phyloP scores from a whole-genome alignment of 208 protist species.

The Trypanosoma grayi region DNA sequence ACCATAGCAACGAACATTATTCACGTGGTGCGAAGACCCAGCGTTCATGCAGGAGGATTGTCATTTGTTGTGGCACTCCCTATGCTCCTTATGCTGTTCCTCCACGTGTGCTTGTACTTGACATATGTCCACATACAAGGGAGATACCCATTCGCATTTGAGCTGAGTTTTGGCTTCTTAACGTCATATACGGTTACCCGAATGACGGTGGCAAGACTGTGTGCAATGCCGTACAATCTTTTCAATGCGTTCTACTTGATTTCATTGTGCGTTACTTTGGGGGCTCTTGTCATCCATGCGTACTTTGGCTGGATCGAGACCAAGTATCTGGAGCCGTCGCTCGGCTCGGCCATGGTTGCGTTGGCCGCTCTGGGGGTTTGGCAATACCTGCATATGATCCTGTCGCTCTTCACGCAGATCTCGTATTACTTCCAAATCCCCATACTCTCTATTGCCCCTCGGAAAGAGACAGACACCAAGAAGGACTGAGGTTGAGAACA shows the following conservation, averaged over 20 bases:
- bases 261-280: slow-evolving; percentile 32
- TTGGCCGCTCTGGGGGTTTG: slow-evolving; percentile 43
- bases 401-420: slow-evolving; percentile 42
- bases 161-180: slow-evolving; percentile 75
- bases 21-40: slow-evolving; percentile 35
- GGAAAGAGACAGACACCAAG: background rate
- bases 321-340: slow-evolving; percentile 31
- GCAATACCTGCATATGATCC: slow-evolving; percentile 70
- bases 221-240: slow-evolving; percentile 59
- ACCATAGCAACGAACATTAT: slow-evolving; percentile 62
- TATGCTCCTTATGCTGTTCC: slow-evolving; percentile 32
- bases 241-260: slow-evolving; percentile 46
- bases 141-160: slow-evolving; percentile 62
- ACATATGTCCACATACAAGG: slow-evolving; percentile 42
- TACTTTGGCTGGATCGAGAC: slow-evolving; percentile 19
- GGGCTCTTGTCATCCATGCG: slow-evolving; percentile 32
- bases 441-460: slow-evolving; percentile 26
- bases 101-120: slow-evolving; percentile 50
- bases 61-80: slow-evolving; percentile 45
- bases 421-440: slow-evolving; percentile 28
- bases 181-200: slow-evolving; percentile 71
- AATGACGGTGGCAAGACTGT: slow-evolving; percentile 77
- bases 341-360: slow-evolving; percentile 42
- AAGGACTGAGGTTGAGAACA: slow-evolving; percentile 1
- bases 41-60: slow-evolving; percentile 20